Evolutionary conservation across 345 rosid species (phyloP), one percentile per base, ranked within the genome.

Genomic region (Ailanthus altissimus): DNA sequence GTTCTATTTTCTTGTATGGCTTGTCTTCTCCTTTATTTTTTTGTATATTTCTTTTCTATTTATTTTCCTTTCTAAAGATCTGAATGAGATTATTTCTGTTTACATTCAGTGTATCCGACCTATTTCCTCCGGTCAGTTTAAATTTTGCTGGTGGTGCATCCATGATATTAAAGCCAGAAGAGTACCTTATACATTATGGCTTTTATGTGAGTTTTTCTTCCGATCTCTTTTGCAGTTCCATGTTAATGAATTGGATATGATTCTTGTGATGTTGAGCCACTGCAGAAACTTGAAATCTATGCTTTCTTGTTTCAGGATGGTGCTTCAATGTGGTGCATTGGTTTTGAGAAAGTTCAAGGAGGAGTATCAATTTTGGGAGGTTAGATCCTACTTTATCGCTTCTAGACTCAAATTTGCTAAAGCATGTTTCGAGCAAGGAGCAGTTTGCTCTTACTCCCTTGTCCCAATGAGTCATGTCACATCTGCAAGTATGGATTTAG

Each of bases 121-220:
- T 89, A 80, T 97, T 97, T 86, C 98, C 98, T 83, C 59, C 74
- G 36, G 93, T 92, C 60, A 90, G 88, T 86, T 86, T 97, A 70
- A 94, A 91, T 85, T 97, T 97, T 83, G 93, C 86, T 57, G 96
- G 89, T 60, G 94, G 97, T 77, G 94, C 96, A 65, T 86, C 97
- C 28, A 89, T 97, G 98, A 77, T 82, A 45, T 81, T 97, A 68
- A 87, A 85, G 69, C 97, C 99, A 46, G 94, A 91, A 70, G 97
- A 94, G 78, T 97, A 94, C 87, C 94, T 97, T 74, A 75, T 88
- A 26, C 94, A 87, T 78, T 74, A 82, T 15, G 97, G 92, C 83
- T 85, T 89, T 84, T 81, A 79, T 72, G 97, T 92, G 86, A 89
- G 92, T 72, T 84, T 72, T 72, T 79, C 57, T 47, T 21, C 50